Conservation (phyloP, 441 rosid genomes). For the Pelargonium fulgidum region DNA sequence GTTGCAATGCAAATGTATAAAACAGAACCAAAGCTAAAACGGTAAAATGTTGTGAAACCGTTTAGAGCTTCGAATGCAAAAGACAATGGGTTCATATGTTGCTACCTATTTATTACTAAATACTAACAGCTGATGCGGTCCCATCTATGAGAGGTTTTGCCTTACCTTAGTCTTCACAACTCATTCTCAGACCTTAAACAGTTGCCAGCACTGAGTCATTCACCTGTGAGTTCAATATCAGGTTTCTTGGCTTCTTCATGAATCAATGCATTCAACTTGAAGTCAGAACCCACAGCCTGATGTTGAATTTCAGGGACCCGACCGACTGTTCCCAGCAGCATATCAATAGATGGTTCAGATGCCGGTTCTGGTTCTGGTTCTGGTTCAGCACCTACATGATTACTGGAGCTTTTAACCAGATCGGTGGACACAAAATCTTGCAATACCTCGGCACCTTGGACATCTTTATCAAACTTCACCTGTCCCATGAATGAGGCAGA, state of each 20-base stretch:
- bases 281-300: not conserved
- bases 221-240: not conserved
- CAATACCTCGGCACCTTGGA: slow-evolving; percentile 20
- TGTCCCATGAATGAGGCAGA: slow-evolving; percentile 23
- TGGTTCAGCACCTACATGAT: slow-evolving; percentile 20
- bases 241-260: not conserved
- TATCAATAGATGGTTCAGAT: slow-evolving; percentile 26
- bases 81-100: not conserved
- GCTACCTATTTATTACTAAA: not conserved
- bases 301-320: not conserved
- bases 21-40: not conserved
- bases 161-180: not conserved
- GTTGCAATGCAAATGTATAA: not conserved
- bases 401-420: slow-evolving; percentile 18
- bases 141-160: not conserved
- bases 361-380: slow-evolving; percentile 22
- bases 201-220: not conserved
- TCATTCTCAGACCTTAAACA: not conserved
- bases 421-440: slow-evolving; percentile 22
- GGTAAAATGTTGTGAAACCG: not conserved
- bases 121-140: too few relatives aligned
- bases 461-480: slow-evolving; percentile 21
- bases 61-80: not conserved
- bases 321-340: too few relatives aligned
- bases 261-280: not conserved